Evolutionary conservation across 108 stramenopile species (phyloP).

Genomic region (Mayamaea pseudoterrestris): DNA sequence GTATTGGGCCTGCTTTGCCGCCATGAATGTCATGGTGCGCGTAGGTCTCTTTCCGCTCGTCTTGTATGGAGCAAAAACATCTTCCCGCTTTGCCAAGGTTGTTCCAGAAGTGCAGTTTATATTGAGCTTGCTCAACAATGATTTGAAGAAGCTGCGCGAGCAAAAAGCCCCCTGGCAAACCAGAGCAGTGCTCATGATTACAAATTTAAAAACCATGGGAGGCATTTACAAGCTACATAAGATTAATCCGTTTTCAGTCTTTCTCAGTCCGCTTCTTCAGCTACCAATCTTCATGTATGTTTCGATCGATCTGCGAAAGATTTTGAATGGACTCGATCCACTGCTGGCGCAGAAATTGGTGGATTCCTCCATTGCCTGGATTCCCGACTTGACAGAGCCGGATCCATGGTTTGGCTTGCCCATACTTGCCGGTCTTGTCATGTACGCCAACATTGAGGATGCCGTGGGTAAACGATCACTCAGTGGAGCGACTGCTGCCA

Average conservation of each 20-base stretch:
- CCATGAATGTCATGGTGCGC: constrained; percentile 54
- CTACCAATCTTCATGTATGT: constrained; percentile 76
- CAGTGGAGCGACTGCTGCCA: constrained; percentile 45
- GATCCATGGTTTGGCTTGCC: constrained; percentile 84
- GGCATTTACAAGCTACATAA: constrained; percentile 52
- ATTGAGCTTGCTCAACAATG: constrained; percentile 47
- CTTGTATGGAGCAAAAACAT: constrained; percentile 46
- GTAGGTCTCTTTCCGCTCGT: constrained; percentile 58
- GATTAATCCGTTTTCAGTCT: constrained; percentile 61
- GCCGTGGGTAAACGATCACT: constrained; percentile 58
- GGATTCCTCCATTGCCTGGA: constrained; percentile 34
- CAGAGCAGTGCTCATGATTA: constrained; percentile 27
- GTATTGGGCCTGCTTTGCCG: constrained; percentile 69
- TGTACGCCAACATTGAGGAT: constrained; percentile 74
- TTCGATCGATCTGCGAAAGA: constrained; percentile 57
- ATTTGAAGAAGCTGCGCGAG: constrained; percentile 40
- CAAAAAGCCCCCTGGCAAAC: constrained; percentile 18
- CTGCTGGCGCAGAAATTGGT: constrained; percentile 66
- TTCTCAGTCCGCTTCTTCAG: constrained; percentile 67
- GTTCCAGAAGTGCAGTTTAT: constrained; percentile 77
- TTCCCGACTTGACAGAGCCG: constrained; percentile 75
- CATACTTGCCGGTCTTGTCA: constrained; percentile 43
- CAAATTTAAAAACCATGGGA: constrained; percentile 35
- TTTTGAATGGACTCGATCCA: constrained; percentile 73
- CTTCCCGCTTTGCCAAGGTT: constrained; percentile 55